Conservation (phyloP, 2,329 filamentous ascomycete genomes). For the Tolypocladium inflatum region DNA sequence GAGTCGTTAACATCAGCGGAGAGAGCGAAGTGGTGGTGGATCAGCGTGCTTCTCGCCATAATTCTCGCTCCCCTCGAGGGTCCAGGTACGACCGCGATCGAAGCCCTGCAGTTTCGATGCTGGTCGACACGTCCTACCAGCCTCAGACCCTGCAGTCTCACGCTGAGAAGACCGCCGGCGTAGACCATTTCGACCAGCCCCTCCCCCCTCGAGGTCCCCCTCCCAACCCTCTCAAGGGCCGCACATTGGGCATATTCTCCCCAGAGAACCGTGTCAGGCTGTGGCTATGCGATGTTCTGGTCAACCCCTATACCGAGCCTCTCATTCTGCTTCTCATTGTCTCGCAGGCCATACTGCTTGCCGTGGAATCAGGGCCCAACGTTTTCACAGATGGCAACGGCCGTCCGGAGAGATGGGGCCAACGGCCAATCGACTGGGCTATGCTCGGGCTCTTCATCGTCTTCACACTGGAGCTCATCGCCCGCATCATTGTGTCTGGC, state of each 20-base stretch:
- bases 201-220: constrained; percentile 9
- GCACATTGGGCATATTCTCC: constrained; percentile 75
- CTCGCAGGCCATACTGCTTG: constrained; percentile 77
- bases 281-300: constrained; percentile 70
- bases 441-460: constrained; percentile 77
- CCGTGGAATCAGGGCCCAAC: constrained; percentile 67
- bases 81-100: constrained; percentile 22
- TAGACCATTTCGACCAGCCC: constrained; percentile 9
- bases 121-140: constrained; percentile 40
- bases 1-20: constrained; percentile 94
- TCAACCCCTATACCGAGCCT: constrained; percentile 80
- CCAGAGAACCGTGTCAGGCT: constrained; percentile 67
- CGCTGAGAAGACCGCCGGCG: constrained; percentile 32
- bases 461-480: constrained; percentile 77
- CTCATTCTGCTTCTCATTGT: constrained; percentile 80
- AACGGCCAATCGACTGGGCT: constrained; percentile 63
- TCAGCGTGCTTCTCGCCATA: constrained; percentile 54
- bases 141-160: constrained; percentile 35
- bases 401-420: constrained; percentile 57
- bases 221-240: constrained; percentile 74
- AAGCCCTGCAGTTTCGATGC: constrained; percentile 21
- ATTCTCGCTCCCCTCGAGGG: constrained; percentile 44
- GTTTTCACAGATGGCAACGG: constrained; percentile 56
- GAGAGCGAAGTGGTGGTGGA: constrained; percentile 76
- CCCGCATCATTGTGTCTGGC: constrained; percentile 85